Conservation (phyloP, 2,329 filamentous ascomycete genomes). For the Fusarium coffeatum region DNA sequence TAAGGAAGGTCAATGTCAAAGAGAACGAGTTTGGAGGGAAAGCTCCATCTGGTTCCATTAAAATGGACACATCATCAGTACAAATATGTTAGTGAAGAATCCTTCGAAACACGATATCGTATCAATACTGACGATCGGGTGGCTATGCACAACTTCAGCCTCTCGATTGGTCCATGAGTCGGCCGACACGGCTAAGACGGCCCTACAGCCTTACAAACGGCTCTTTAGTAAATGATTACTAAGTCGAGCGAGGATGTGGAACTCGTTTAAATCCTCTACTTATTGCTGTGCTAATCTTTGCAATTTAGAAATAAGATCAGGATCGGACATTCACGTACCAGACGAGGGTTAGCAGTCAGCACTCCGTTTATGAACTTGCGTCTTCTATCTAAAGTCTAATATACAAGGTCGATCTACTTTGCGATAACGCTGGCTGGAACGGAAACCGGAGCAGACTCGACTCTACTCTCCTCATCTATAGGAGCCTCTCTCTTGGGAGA, state of each 20-base stretch:
- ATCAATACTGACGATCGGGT: too few species aligned
- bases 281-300: not conserved
- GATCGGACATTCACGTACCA: not conserved
- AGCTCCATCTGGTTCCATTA: too few species aligned
- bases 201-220: not conserved
- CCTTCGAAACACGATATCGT: too few species aligned
- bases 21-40: too few species aligned
- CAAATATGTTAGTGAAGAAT: too few species aligned
- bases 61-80: too few species aligned
- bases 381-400: not conserved
- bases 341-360: not conserved
- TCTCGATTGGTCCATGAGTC: not conserved
- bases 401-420: not conserved
- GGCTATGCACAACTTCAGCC: too few species aligned
- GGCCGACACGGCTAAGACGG: not conserved
- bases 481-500: slow-evolving; percentile 3
- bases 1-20: too few species aligned
- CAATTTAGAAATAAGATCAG: not conserved
- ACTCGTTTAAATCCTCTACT: not conserved
- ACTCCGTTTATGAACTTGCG: not conserved
- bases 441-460: slow-evolving; percentile 20
- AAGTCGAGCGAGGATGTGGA: not conserved
- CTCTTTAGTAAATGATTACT: not conserved
- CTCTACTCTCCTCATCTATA: slow-evolving; percentile 37
- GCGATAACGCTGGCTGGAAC: not conserved